phyloP scores from a whole-genome alignment of 768 basidiomycete species.

The Fistulinella prunicolor region DNA sequence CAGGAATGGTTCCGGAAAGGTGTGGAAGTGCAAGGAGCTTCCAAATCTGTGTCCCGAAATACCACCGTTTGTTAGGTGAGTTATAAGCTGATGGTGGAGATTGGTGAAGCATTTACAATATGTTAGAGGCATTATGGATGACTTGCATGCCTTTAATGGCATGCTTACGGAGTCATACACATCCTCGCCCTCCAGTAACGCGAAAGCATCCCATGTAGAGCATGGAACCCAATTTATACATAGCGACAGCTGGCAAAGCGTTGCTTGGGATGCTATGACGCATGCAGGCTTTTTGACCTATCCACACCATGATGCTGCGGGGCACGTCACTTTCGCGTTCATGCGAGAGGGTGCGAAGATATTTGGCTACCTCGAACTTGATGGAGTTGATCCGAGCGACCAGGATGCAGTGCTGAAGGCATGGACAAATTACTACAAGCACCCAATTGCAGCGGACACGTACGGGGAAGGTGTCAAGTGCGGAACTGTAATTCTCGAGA shows the following conservation, averaged over 20 bases:
- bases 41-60: too few relatives aligned
- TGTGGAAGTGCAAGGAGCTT: too few relatives aligned
- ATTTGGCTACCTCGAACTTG: background rate
- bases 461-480: background rate
- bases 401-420: background rate
- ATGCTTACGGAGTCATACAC: background rate
- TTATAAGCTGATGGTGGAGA: too few relatives aligned
- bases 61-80: too few relatives aligned
- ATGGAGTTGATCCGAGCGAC: background rate
- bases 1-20: too few relatives aligned
- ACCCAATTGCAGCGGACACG: background rate
- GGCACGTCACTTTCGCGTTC: background rate
- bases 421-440: background rate
- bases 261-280: slow-evolving; percentile 4
- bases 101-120: too few relatives aligned
- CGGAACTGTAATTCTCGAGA: background rate
- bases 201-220: background rate
- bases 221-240: background rate
- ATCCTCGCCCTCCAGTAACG: too few relatives aligned
- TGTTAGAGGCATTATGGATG: background rate
- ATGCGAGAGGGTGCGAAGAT: slow-evolving; percentile 5
- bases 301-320: slow-evolving; percentile 8
- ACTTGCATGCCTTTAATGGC: background rate
- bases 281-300: slow-evolving; percentile 10
- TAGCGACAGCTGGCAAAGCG: background rate